Evolutionary conservation across 768 basidiomycete species (phyloP), one percentile per base, ranked within the genome.

Genomic region (Antrodiella citrinella): DNA sequence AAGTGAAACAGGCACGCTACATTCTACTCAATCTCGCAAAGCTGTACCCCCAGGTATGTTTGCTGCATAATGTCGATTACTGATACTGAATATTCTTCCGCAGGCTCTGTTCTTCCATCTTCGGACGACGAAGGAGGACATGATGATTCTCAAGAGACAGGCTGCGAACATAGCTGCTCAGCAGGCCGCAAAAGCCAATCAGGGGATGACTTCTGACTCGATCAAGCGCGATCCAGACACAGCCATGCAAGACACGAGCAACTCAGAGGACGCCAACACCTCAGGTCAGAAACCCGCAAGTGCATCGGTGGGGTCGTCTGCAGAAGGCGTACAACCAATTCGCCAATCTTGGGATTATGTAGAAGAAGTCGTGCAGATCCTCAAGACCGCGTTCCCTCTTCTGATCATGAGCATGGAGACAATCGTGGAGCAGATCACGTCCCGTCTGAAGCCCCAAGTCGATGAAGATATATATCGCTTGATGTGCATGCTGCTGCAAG

Each of bases 401-500:
- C 77, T 99, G 26, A 90, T 95, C 24, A 72, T 98, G 19, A 96
- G 92, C 50, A 75, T 99, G 75, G 96, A 99, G 69, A 94, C 91
- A 13, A 87, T 97, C 77, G 87, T 94, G 3, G 96, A 99, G 57
- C 93, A 97, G 67, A 87, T 99, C 55, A 76, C 82, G 19, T 78
- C 82, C 51, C 80, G 92, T 47, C 95, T 97, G 71, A 95, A 96
- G 65, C 80, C 87, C 2, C 75, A 79, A 1, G 77, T 82, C 2
- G 96, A 99, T 52, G 96, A 99, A 67, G 94, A 97, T 56, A 83
- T 93, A 4, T 97, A 97, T 68, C 80, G 96, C 15, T 81, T 91
- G 58, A 80, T 93, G 42, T 86, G 84, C 56, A 85, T 94, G 69
- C 70, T 98, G 19, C 71, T 97, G 26, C 81, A 85, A 52, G 95